These are phyloP conservation scores for Verbena officinalis DNA, from an alignment of 257 asterid species.

Conservation along the genomic window DNA sequence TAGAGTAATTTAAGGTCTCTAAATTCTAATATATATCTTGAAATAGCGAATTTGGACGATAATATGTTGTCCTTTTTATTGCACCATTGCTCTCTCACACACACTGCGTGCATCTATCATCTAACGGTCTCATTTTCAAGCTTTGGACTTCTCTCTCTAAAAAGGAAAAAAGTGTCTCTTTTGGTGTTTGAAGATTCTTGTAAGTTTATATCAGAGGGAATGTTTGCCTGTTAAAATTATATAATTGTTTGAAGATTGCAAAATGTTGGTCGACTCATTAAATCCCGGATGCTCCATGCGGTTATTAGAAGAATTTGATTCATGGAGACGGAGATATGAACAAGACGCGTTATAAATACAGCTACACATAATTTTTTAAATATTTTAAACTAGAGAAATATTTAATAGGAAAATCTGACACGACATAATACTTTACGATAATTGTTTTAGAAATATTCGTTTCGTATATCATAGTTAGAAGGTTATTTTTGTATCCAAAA, in stretches of 20 bases:
- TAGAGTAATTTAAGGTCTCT: slow-evolving; percentile 3
- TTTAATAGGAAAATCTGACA: too few species aligned
- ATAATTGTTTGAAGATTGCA: neutral
- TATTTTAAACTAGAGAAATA: too few species aligned
- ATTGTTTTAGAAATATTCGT: too few species aligned
- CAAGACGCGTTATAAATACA: too few species aligned
- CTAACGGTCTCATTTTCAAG: neutral
- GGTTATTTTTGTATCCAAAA: too few species aligned
- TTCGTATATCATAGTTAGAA: too few species aligned
- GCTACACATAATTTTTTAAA: too few species aligned
- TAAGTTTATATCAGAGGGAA: neutral
- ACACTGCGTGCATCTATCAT: neutral
- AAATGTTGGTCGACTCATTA: neutral
- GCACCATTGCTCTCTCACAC: neutral
- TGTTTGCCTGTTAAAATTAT: neutral
- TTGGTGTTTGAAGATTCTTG: slow-evolving; percentile 13
- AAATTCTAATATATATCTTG: neutral
- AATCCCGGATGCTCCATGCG: too few species aligned
- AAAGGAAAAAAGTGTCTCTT: slow-evolving; percentile 11
- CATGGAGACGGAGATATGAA: too few species aligned
- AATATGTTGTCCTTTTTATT: too few species aligned
- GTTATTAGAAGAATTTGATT: too few species aligned
- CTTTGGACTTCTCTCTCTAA: neutral
- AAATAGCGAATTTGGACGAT: neutral
- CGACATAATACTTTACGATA: too few species aligned